Evolutionary conservation across 768 basidiomycete species (phyloP).

Genomic region (Amanita exitialis): DNA sequence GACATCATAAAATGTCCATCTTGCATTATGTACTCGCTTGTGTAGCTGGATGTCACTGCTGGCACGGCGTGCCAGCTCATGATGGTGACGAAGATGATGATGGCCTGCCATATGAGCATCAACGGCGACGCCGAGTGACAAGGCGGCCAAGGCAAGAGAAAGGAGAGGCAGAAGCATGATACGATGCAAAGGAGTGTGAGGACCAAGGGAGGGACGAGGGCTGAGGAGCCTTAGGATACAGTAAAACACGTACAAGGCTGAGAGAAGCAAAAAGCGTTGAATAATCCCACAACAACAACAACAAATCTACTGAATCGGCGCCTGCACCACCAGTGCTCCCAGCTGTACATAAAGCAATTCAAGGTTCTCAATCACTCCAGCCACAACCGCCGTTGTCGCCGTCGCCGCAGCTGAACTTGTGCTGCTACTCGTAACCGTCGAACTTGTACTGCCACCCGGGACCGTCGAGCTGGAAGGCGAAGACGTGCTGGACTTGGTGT

Average conservation of each 20-base stretch:
- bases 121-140: slow-evolving; percentile 25
- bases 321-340: neutral
- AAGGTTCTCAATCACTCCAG: neutral
- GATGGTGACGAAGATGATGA: slow-evolving; percentile 31
- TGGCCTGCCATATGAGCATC: slow-evolving; percentile 22
- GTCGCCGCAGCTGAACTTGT: neutral
- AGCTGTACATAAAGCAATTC: slow-evolving; percentile 1
- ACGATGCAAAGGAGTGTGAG: neutral
- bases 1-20: slow-evolving; percentile 48
- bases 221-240: neutral
- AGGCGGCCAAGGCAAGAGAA: slow-evolving; percentile 18
- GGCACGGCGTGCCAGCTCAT: slow-evolving; percentile 39
- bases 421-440: too few relatives aligned
- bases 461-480: neutral
- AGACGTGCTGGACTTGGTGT: neutral
- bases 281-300: too few relatives aligned
- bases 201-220: neutral
- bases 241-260: too few relatives aligned
- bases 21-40: slow-evolving; percentile 26
- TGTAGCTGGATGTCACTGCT: slow-evolving; percentile 28
- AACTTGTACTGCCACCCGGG: neutral
- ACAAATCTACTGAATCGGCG: neutral
- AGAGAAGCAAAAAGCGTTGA: too few relatives aligned
- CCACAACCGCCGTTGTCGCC: too few relatives aligned
- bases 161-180: slow-evolving; percentile 17